Evolutionary conservation across 805 yeast genomes (phyloP).

Genomic region (Saturnispora galanensis): DNA sequence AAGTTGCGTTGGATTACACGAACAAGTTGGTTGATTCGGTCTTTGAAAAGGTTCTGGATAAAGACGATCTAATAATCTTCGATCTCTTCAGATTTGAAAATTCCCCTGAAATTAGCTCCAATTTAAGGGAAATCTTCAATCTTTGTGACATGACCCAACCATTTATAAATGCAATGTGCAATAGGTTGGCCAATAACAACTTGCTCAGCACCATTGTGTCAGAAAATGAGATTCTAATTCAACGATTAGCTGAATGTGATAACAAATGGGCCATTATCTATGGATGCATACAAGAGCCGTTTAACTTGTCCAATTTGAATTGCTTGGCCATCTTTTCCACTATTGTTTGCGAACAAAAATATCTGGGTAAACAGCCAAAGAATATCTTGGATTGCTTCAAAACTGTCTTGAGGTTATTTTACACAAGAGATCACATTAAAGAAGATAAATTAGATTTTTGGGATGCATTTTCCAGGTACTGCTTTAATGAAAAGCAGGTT

Average conservation of each 20-base stretch:
- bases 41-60: background rate
- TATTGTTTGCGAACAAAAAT: background rate
- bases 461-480: slow-evolving; percentile 3
- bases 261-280: slow-evolving; percentile 6
- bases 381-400: background rate
- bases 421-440: slow-evolving; percentile 1
- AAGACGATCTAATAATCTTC: slow-evolving; percentile 6
- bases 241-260: background rate
- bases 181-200: background rate
- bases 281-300: background rate
- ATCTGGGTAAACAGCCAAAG: background rate
- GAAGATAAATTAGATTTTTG: slow-evolving; percentile 6
- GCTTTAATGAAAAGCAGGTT: background rate
- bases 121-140: slow-evolving; percentile 5
- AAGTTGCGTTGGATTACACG: slow-evolving; percentile 1
- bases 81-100: slow-evolving; percentile 8
- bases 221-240: background rate
- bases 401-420: slow-evolving; percentile 2
- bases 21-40: background rate
- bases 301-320: background rate
- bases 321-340: slow-evolving; percentile 2
- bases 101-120: background rate
- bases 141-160: background rate
- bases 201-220: slow-evolving; percentile 2
- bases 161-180: slow-evolving; percentile 3